These are phyloP conservation scores for Penicillium silybi DNA, from an alignment of 495 filamentous ascomycete genomes.

Conservation along the genomic window DNA sequence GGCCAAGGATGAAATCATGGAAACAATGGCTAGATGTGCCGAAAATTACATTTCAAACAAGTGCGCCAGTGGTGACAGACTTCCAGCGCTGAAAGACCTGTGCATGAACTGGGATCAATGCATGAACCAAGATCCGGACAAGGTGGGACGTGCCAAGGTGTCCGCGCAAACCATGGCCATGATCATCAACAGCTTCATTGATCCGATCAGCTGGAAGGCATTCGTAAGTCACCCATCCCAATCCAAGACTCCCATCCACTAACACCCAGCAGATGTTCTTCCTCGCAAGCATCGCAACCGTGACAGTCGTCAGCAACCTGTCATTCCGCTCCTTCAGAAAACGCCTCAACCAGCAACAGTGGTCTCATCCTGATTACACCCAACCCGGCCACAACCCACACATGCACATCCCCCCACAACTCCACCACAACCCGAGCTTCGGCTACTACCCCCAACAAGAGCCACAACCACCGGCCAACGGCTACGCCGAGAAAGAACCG, in stretches of 20 bases:
- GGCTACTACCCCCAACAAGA: conserved; percentile 26
- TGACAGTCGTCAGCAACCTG: conserved; percentile 45
- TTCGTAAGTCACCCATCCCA: conserved; percentile 47
- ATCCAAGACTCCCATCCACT: conserved; percentile 5
- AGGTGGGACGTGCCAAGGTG: conserved; percentile 62
- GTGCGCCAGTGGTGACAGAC: conserved; percentile 57
- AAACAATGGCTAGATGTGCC: conserved; percentile 67
- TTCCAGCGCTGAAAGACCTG: conserved; percentile 66
- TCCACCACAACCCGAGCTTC: conserved; percentile 24
- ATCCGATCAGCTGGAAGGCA: conserved; percentile 69
- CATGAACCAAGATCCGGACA: conserved; percentile 71
- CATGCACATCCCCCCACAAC: conserved; percentile 16
- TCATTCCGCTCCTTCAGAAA: conserved; percentile 44
- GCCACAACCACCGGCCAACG: conserved; percentile 6
- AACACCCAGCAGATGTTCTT: conserved; percentile 35
- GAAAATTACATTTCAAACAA: conserved; percentile 67
- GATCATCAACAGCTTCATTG: conserved; percentile 70
- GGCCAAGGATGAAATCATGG: conserved; percentile 58
- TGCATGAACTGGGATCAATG: conserved; percentile 82
- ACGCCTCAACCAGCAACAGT: conserved; percentile 27
- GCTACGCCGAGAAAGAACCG: conserved; percentile 23
- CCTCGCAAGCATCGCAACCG: conserved; percentile 39
- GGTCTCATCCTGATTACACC: conserved; percentile 23
- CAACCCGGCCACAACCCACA: conserved; percentile 25
- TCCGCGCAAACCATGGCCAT: conserved; percentile 75